These are phyloP conservation scores for Pleurotus citrinopileatus DNA, from an alignment of 768 basidiomycete genomes.

Conservation along the genomic window DNA sequence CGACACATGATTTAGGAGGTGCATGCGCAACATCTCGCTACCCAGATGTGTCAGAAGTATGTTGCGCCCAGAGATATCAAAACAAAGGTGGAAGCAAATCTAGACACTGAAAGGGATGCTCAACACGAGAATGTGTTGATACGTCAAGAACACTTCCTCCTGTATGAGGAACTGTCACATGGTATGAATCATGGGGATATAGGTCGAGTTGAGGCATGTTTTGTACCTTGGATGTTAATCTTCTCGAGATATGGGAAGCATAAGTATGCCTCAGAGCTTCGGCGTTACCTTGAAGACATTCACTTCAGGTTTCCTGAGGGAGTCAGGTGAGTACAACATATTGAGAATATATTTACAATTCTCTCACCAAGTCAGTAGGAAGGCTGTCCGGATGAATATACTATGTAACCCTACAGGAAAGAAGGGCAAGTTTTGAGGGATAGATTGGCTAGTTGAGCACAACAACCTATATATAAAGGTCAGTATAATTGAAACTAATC, in stretches of 20 bases:
- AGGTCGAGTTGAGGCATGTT: constrained; percentile 15
- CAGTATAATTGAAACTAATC: not conserved
- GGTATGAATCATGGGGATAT: constrained; percentile 26
- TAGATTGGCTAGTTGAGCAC: constrained; percentile 30
- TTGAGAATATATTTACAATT: not conserved
- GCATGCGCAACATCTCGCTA: too few relatives aligned
- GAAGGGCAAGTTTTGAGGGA: constrained; percentile 17
- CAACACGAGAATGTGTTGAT: not conserved
- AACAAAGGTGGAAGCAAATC: not conserved
- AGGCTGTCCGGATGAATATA: constrained; percentile 14
- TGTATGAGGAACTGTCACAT: constrained; percentile 5
- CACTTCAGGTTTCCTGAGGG: constrained; percentile 15
- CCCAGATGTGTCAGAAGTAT: not conserved
- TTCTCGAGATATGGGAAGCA: constrained; percentile 23
- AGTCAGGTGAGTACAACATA: constrained; percentile 8
- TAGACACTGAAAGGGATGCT: not conserved
- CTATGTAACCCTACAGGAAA: constrained; percentile 29
- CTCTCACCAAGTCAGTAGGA: constrained; percentile 9
- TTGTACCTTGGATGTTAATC: constrained; percentile 18
- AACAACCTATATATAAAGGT: constrained; percentile 31
- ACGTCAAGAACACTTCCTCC: not conserved
- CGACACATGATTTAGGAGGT: too few relatives aligned
- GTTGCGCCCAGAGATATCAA: not conserved
- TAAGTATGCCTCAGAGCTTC: constrained; percentile 22
- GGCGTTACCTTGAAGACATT: constrained; percentile 16